Base-by-base conservation (phyloP, 176 grass and related monocot genomes). In the Oryza glumipatula region DNA sequence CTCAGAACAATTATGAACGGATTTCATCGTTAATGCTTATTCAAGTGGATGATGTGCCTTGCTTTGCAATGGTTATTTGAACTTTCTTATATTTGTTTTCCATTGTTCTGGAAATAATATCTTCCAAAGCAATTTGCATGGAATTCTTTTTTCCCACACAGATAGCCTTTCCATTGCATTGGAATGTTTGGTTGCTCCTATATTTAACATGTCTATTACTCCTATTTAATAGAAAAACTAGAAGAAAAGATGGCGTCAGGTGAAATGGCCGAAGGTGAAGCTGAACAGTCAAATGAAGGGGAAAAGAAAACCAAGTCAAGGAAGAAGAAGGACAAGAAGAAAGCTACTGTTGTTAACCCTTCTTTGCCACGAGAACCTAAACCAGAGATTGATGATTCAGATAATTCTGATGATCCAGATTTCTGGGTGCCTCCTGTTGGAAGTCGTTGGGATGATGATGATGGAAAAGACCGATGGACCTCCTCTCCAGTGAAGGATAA, bases 371-470 rank as follows among this genome's bases (percentile, higher is more conserved):
- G 74, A 54, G 80, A 84, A 65, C 84, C 35, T 78, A 77, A 92
- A 79, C 78, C 77, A 35, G 87, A 88, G 41, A 80, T 77, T 1
- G 85, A 75, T 45, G 86, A 91, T 74, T 83, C 85, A 21, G 83
- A 75, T 51, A 82, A 91, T 65, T 83, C 85, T 16, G 83, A 90
- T 83, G 88, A 92, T 75, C 72, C 89, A 28, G 87, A 95, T 14
- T 98, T 98, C 64, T 98, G 93, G 96, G 80, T 68, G 39, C 96
- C 96, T 85, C 83, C 88, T 72, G 76, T 90, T 80, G 96, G 93
- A 74, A 75, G 80, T 84, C 91, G 91, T 67, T 95, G 91, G 96
- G 96, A 94, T 22, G 87, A 92, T 78, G 96, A 94, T 87, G 89
- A 98, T 44, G 96, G 93, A 48, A 92, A 82, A 67, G 76, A 90